Evolutionary conservation across 768 basidiomycete genomes (phyloP), one percentile per base, ranked within the genome.

Genomic region (Cystobasidium tubakii): DNA sequence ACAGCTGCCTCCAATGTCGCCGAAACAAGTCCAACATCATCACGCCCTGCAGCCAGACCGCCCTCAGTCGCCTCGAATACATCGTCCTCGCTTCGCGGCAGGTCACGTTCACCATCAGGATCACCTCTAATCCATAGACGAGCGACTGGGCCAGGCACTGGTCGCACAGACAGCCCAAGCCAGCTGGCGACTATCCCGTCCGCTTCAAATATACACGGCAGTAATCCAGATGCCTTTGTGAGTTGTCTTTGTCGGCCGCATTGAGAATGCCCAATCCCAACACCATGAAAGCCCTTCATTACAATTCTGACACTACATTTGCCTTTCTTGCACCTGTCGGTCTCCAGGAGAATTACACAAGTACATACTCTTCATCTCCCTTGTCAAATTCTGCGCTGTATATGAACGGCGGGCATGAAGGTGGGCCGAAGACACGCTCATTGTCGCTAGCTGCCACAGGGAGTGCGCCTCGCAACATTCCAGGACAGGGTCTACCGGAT

Each of bases 41-140:
- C n/a, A 17, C 36, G 25, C 10, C 15, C 31, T 42, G 10, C 27
- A 65, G 63, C 63, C 1, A 19, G 36, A 65, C 23, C 63, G 15
- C 43, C 63, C 4, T 46, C 63, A 15, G 63, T 19, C 31, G 25
- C 63, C 13, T 25, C 63, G 13, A 25, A 27, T 9, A 42, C 63
- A 27, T 65, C 63, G 19, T 42, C 43, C 21, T 57, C 50, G 25
- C 25, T 55, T 4, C n/a, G 53, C 21, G 55, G 34, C 19, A 53
- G 54, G 54, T 69, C 66, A 54, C 66, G 66, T 34, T 71, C 69
- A 33, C 69, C 50, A 33, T 71, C 69, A 27, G 31, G 50, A 23
- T 71, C 69, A 33, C 69, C 69, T 21, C 69, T 34, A 4, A 36
- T 33, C 21, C 50, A 55, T 12, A 21, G 31, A 36, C 2, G 69